These are phyloP conservation scores for Knufia fluminis DNA, from an alignment of 2,329 filamentous ascomycete species.

Conservation along the genomic window DNA sequence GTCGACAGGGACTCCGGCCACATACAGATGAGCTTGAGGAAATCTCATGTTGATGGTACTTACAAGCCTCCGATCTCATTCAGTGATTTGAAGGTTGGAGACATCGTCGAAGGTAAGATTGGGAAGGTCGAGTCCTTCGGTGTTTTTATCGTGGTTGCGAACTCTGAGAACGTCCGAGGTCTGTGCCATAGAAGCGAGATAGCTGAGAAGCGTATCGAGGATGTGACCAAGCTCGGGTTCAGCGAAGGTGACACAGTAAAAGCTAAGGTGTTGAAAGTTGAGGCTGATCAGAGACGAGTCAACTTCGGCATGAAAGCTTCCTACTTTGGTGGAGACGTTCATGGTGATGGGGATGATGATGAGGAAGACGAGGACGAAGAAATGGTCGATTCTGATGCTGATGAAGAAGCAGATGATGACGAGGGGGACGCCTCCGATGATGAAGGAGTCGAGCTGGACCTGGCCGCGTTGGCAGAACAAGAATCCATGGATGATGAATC, in stretches of 20 bases:
- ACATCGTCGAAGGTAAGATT: conserved; percentile 79
- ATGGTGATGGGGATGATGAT: conserved; percentile 35
- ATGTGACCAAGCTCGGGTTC: conserved; percentile 75
- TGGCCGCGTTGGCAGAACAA: conserved; percentile 30
- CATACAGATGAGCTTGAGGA: conserved; percentile 77
- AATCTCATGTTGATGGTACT: conserved; percentile 69
- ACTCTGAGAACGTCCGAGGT: conserved; percentile 79
- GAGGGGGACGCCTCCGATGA: conserved; percentile 32
- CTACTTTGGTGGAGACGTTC: conserved; percentile 61
- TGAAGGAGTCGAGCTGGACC: conserved; percentile 27
- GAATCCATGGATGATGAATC: conserved; percentile 26
- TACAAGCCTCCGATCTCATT: conserved; percentile 66
- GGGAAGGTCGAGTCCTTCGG: conserved; percentile 92
- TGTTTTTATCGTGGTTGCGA: conserved; percentile 84
- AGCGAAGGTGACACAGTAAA: conserved; percentile 88
- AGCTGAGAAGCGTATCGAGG: conserved; percentile 70
- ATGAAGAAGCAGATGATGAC: conserved; percentile 20
- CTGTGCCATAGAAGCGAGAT: conserved; percentile 89
- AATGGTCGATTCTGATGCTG: conserved; percentile 16
- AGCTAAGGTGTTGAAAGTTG: conserved; percentile 73
- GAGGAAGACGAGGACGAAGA: conserved; percentile 27
- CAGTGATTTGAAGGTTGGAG: conserved; percentile 66
- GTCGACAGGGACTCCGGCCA: conserved; percentile 61
- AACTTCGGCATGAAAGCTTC: conserved; percentile 89
- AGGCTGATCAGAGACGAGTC: conserved; percentile 65